These are phyloP conservation scores for Tricholoma sp. DNA, from an alignment of 768 basidiomycete genomes.

Conservation along the genomic window DNA sequence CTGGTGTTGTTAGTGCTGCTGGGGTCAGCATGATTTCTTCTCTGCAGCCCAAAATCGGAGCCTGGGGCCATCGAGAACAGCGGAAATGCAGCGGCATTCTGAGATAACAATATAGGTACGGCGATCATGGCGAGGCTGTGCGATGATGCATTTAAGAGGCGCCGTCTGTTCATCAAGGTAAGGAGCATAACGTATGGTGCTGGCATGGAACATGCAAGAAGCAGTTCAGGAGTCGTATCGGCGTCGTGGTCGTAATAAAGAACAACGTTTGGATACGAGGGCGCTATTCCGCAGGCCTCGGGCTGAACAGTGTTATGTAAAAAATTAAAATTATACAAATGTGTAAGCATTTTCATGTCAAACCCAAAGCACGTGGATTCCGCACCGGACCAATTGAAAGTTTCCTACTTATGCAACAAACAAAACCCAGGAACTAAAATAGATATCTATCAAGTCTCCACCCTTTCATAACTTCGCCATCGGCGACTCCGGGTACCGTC, in stretches of 20 bases:
- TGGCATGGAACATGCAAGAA: neutral
- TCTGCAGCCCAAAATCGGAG: neutral
- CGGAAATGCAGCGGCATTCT: slow-evolving; percentile 10
- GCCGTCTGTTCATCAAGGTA: neutral
- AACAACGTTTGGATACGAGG: too few species aligned
- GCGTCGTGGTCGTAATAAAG: neutral
- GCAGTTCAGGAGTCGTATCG: neutral
- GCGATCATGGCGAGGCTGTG: slow-evolving; percentile 3
- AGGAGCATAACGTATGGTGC: neutral
- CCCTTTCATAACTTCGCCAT: slow-evolving; percentile 5
- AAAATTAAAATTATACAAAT: too few species aligned
- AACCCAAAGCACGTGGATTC: too few species aligned
- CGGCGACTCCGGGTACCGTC: slow-evolving; percentile 3
- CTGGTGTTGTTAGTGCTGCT: neutral
- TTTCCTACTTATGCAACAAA: too few species aligned
- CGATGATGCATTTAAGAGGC: neutral
- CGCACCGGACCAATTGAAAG: too few species aligned
- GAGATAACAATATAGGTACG: slow-evolving; percentile 1
- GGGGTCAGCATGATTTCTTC: neutral
- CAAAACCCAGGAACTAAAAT: neutral
- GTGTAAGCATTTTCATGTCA: too few species aligned
- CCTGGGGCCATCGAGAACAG: slow-evolving; percentile 1
- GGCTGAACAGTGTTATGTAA: too few species aligned
- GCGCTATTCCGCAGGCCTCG: too few species aligned
- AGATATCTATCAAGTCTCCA: slow-evolving; percentile 20